Conservation (phyloP, 257 asterid genomes). For the Nicotiana obtusifolia region DNA sequence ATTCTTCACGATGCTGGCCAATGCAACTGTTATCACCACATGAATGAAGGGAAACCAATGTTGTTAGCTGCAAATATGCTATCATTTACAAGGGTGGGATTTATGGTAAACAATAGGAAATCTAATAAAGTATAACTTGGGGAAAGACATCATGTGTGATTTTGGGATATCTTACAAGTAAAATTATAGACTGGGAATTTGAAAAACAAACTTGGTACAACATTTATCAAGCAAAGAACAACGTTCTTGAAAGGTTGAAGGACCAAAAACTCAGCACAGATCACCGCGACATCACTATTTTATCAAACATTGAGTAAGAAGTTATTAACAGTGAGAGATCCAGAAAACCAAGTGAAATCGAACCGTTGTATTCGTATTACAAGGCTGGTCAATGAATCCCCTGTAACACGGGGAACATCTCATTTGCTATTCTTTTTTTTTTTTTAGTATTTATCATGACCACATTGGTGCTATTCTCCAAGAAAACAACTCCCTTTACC, state of each 20-base stretch:
- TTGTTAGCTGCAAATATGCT: background rate
- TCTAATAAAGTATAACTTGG: background rate
- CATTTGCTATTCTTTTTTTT: background rate
- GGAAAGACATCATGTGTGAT: background rate
- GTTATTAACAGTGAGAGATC: background rate
- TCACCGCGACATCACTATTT: background rate
- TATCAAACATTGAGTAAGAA: background rate
- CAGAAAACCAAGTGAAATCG: slow-evolving; percentile 4
- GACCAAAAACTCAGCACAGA: background rate
- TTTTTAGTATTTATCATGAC: background rate
- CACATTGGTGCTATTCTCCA: background rate
- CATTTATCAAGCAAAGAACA: background rate
- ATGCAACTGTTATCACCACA: background rate
- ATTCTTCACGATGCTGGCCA: background rate
- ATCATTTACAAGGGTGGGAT: background rate
- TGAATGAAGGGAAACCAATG: background rate
- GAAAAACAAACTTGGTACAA: background rate
- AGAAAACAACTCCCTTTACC: background rate
- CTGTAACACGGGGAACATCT: background rate
- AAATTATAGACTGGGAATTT: background rate
- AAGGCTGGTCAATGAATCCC: background rate
- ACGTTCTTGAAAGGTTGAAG: background rate
- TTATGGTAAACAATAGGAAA: background rate
- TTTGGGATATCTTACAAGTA: background rate
- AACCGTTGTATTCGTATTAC: background rate